These are phyloP conservation scores for Nannochloropsis oceanica DNA, from an alignment of 108 stramenopile species.

Conservation along the genomic window DNA sequence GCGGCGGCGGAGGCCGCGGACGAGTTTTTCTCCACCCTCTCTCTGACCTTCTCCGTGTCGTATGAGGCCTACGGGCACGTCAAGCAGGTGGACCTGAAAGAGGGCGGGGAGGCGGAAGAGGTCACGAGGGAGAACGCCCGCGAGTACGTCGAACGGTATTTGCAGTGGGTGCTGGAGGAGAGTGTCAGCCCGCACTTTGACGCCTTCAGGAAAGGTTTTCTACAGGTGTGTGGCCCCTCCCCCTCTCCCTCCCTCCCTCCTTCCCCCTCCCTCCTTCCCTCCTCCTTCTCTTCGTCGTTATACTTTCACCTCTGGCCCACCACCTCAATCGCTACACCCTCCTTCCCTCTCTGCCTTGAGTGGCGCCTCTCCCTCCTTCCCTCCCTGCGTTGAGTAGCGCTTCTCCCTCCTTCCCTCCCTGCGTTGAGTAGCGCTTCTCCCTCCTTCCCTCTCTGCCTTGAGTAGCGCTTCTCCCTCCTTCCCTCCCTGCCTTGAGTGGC, in stretches of 20 bases:
- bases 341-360: too few relatives aligned
- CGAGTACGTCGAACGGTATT: slow-evolving; percentile 33
- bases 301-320: neutral
- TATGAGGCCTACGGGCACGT: slow-evolving; percentile 1
- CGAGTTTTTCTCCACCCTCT: neutral
- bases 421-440: too few relatives aligned
- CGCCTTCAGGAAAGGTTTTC: slow-evolving; percentile 54
- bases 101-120: slow-evolving; percentile 2
- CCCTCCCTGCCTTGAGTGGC: too few relatives aligned
- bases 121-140: slow-evolving; percentile 18
- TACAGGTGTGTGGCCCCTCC: slow-evolving; percentile 19
- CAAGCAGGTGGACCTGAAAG: slow-evolving; percentile 16
- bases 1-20: neutral
- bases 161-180: slow-evolving; percentile 44
- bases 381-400: too few relatives aligned
- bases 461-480: too few relatives aligned
- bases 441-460: too few relatives aligned
- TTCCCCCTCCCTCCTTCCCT: neutral
- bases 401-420: too few relatives aligned
- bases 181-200: slow-evolving; percentile 54
- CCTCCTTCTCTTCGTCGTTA: neutral
- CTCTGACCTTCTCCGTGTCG: neutral
- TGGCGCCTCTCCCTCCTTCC: too few relatives aligned
- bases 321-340: neutral
- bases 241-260: neutral